These are phyloP conservation scores for Diaporthe sp. DNA, from an alignment of 2,329 filamentous ascomycete genomes.

Conservation along the genomic window DNA sequence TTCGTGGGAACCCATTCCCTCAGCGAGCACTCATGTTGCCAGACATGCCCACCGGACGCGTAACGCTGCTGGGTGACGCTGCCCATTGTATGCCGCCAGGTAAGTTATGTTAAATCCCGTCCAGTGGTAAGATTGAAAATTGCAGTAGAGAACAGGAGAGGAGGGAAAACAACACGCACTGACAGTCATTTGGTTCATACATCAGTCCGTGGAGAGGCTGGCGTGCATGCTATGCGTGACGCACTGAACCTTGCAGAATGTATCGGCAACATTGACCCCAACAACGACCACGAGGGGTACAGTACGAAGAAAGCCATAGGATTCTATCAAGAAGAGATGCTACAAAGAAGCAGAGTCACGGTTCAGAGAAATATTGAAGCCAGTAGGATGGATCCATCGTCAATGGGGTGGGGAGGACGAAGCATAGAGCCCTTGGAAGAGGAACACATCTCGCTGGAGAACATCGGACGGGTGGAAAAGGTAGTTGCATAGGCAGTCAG, in stretches of 20 bases:
- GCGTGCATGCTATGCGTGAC: conserved; percentile 1
- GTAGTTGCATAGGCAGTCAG: not conserved
- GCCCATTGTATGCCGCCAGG: conserved; percentile 8
- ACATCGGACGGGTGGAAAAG: not conserved
- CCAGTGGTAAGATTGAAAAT: too few relatives aligned
- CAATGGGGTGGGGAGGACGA: conserved; percentile 20
- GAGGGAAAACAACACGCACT: not conserved
- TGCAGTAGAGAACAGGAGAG: not conserved
- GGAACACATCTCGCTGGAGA: not conserved
- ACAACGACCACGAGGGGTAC: not conserved
- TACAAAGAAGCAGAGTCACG: not conserved
- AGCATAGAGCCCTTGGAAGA: not conserved
- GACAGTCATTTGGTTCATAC: not conserved
- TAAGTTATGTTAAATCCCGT: not conserved
- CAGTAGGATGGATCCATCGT: not conserved
- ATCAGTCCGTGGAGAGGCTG: conserved; percentile 15
- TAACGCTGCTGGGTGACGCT: not conserved
- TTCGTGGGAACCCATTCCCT: not conserved
- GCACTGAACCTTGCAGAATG: conserved; percentile 1
- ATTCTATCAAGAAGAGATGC: not conserved
- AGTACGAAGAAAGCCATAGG: not conserved
- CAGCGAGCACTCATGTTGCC: not conserved
- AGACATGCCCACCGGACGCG: not conserved
- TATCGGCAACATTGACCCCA: not conserved
- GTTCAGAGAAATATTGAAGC: not conserved